Percentiles rank a stretch among this genome's conserved stretches.
Evolutionary conservation across 192 early-diverging fungal genomes (phyloP).

Genomic region (Obelidium mucronatum): DNA sequence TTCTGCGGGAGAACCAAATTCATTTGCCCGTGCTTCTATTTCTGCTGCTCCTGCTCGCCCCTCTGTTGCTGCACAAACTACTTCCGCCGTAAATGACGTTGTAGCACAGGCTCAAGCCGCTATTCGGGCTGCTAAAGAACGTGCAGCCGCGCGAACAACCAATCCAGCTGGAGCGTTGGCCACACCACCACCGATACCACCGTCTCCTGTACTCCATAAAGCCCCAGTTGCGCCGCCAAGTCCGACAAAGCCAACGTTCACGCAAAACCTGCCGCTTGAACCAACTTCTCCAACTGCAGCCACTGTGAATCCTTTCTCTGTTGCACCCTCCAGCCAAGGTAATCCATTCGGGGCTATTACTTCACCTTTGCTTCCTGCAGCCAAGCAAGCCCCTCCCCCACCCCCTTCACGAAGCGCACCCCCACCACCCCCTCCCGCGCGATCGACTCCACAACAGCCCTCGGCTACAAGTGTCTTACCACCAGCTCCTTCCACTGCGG

Average conservation of each 20-base stretch:
- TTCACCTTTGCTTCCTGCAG: neutral
- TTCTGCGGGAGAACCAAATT: neutral
- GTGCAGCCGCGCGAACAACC: conserved; percentile 41
- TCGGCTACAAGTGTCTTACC: neutral
- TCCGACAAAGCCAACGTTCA: neutral
- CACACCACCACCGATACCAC: conserved; percentile 7
- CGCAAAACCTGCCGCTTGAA: neutral
- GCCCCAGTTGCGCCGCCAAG: neutral
- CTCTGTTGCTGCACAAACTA: neutral
- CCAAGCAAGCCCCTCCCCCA: conserved; percentile 9
- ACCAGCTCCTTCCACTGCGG: neutral
- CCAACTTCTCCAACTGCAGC: neutral
- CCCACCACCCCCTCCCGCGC: neutral
- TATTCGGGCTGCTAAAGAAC: conserved; percentile 52
- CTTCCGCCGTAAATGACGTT: conserved; percentile 47
- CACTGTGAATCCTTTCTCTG: neutral
- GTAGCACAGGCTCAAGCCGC: conserved; percentile 57
- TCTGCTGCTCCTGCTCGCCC: conserved; percentile 10
- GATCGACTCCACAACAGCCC: neutral
- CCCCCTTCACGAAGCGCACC: neutral
- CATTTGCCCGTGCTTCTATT: neutral
- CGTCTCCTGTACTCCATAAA: neutral
- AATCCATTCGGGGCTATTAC: conserved; percentile 20
- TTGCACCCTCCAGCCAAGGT: neutral
- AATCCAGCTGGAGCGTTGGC: neutral